A percentile compares a stretch with the other conserved stretches of the same genome.
phyloP scores from a whole-genome alignment of 805 yeast species.

The Wickerhamiella dianesei region DNA sequence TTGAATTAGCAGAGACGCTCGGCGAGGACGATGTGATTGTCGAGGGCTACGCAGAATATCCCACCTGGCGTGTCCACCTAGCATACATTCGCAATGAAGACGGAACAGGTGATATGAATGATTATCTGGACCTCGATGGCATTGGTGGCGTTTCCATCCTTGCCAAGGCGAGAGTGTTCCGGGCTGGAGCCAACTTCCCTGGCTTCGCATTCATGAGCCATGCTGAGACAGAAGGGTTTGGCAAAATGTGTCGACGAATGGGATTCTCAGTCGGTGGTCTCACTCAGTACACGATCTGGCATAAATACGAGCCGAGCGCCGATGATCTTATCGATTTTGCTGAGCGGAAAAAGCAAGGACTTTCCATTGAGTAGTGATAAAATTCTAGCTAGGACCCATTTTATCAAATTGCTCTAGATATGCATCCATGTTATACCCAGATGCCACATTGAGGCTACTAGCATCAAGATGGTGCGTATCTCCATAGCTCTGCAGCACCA shows the following conservation, averaged over 20 bases:
- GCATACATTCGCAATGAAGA: conserved; percentile 85
- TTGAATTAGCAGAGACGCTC: conserved; percentile 32
- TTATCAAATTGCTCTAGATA: background rate
- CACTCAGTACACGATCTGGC: conserved; percentile 95
- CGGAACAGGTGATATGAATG: conserved; percentile 71
- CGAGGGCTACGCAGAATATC: conserved; percentile 96
- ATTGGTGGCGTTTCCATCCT: conserved; percentile 93
- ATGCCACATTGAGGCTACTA: background rate
- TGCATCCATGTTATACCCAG: conserved; percentile 1
- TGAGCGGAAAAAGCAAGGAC: conserved; percentile 25
- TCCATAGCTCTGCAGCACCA: conserved; percentile 2
- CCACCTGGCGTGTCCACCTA: conserved; percentile 94
- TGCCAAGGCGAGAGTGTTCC: conserved; percentile 71
- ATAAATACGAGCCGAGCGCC: conserved; percentile 85
- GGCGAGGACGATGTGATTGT: conserved; percentile 93
- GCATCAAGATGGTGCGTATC: background rate
- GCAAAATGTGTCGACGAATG: conserved; percentile 76
- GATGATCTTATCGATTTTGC: conserved; percentile 65
- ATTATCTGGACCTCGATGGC: conserved; percentile 83
- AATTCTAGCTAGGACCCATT: background rate
- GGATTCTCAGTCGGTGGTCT: conserved; percentile 76
- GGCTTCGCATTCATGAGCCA: conserved; percentile 90
- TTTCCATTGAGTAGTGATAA: conserved; percentile 18
- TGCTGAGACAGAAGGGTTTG: conserved; percentile 96
- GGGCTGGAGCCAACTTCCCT: conserved; percentile 84